Evolutionary conservation across 768 basidiomycete species (phyloP), one percentile per base, ranked within the genome.

Genomic region (Mycena indigotica): DNA sequence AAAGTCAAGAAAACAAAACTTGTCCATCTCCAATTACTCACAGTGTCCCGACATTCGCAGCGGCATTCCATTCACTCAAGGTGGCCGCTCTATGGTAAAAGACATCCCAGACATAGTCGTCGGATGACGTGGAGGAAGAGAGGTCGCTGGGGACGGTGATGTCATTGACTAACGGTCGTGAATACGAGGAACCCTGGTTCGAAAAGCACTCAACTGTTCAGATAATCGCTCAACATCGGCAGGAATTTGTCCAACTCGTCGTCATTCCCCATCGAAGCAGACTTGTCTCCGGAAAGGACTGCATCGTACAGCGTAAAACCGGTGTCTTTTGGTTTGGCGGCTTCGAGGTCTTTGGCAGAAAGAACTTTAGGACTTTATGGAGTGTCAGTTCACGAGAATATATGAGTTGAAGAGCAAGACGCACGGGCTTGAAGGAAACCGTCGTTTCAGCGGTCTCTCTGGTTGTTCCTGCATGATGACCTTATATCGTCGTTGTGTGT

Each of bases 81-180:
- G 83, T 79, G 19, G 79, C 78, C 0, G 86, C 85, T 23, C 85
- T 78, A 61, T 87, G 88, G 63, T 90, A 91, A 66, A 91, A 93
- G 21, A 93, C 83, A 65, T 93, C 91, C 84, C 87, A 92, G 23
- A 93, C 91, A 62, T 89, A 93, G 64, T 91, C 91, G 25, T 79
- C 79, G 13, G 65, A 49, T 15, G 63, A 46, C 4, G 56, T 32
- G 12, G 56, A 61, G 5, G 45, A 32, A 3, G 41, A 23, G 10
- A 41, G 29, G 30, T 23, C 44, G 38, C 62, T 57, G 10, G 59
- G 61, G 17, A 52, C 28, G 8, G 61, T n/a, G 5, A 65, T 55
- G 40, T 71, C 69, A 44, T 68, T 68, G 28, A 75, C 72, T 74
- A 50, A 5, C 21, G 17, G 17, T 35, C n/a, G n/a, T n/a, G n/a